Base-by-base conservation (phyloP, 805 yeast genomes). In the Candida ulmi region DNA sequence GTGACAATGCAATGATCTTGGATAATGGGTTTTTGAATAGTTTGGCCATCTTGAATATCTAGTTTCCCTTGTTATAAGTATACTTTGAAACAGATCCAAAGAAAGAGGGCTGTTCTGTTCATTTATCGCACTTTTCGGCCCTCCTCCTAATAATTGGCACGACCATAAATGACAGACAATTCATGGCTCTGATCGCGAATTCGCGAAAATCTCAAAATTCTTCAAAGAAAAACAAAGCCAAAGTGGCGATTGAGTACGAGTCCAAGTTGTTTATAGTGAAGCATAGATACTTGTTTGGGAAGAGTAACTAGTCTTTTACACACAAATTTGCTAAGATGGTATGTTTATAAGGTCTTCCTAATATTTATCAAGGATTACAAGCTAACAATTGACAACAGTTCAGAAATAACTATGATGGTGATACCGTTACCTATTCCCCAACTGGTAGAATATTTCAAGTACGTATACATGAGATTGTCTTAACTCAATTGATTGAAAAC, bases 381-480 rank as follows among this genome's bases (percentile, higher is more conserved):
- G 11, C 17, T 28, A 28, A 28, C 17, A 28, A 28, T 28, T 28
- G 31, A 28, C n/a, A 27, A 19, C 41, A 65, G 99, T 93, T 93
- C 62, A 88, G 99, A 75, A 93, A 93, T 68, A 93, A 95, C 57
- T 93, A 93, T 74, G 99, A 93, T 64, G 95, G 95, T 73, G 99
- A 93, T 64, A 83, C 98, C 35, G 96, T 93, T 43, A 93, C 99
- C 12, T 93, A 87, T 68, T 91, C 98, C 26, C 96, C 96, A 41
- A 88, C 95, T 5, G 96, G 96, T 5, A 76, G 96, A 52, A 76
- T 88, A 43, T 88, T 88, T 66, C 96, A 87, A 65, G 85, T 61
- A 40, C 17, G 57, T 43, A 19, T 25, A 6, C 13, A 17, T 11
- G 9, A 6, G 12, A 18, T 17, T 17, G 66, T n/a, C 17, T 9